Evolutionary conservation across 805 yeast species (phyloP), one percentile per base, ranked within the genome.

Genomic region (Yamadazyma insecticola): DNA sequence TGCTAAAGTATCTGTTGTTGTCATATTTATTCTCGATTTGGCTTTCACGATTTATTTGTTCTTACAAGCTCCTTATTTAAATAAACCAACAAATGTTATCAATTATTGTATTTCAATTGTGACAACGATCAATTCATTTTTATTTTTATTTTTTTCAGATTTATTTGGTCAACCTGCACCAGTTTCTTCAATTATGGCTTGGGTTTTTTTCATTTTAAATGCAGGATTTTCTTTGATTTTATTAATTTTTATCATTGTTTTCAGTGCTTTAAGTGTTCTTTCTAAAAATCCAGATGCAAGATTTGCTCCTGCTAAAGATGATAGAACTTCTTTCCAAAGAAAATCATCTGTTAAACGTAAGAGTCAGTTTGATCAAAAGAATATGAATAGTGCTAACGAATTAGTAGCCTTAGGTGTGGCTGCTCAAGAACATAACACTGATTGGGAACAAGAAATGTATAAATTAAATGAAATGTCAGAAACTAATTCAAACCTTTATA

Each of bases 271-370:
- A 47, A 77, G 84, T 6, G 39, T 83, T 1, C 67, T 79, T 44
- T 78, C 89, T 20, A 85, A 81, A 64, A 86, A 86, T 53, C 96
- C 96, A 16, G 96, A 86, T 57, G 78, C 88, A 8, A 74, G 92
- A 55, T 83, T 83, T 54, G 85, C 83, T 30, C 92, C 94, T 9
- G 94, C 95, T 8, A 79, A 70, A 48, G 97, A 89, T 59, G 96
- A 89, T 56, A 78, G 97, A 72, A 78, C 87, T 14, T 86, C 96
- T 7, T 89, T 89, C 77, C 92, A 82, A 51, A 58, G 67, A 47
- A 55, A 52, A 48, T 47, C 63, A 3, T 57, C 64, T 3, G 31
- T 60, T 20, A 60, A 57, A 51, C 35, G 43, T 23, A 37, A 35
- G 19, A 33, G 29, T 11, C 30, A 24, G 16, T 17, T 17, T 13